These are phyloP conservation scores for Paraphysoderma sedebokerense DNA, from an alignment of 371 early-diverging fungal species.

Conservation along the genomic window DNA sequence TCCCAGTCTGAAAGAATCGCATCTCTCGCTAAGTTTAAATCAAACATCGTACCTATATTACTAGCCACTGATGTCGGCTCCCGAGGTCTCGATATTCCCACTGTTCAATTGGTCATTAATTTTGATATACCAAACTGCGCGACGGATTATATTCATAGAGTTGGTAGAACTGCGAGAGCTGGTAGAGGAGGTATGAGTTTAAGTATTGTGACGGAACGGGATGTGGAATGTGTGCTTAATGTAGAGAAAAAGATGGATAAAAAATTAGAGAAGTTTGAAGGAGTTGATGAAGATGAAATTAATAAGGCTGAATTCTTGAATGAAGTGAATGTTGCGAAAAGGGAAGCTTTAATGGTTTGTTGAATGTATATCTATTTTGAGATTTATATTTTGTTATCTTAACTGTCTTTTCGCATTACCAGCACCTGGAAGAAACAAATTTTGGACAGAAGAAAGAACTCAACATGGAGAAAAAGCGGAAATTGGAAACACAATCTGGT, in stretches of 20 bases:
- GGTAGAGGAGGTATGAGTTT: slow-evolving; percentile 74
- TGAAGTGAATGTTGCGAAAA: slow-evolving; percentile 73
- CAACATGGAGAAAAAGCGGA: slow-evolving; percentile 31
- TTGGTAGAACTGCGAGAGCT: slow-evolving; percentile 97
- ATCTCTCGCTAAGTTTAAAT: slow-evolving; percentile 82
- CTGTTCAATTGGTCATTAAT: slow-evolving; percentile 87
- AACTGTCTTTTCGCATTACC: neutral
- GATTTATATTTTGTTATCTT: neutral
- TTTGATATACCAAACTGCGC: slow-evolving; percentile 97
- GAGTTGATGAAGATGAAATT: slow-evolving; percentile 33
- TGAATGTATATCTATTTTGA: neutral
- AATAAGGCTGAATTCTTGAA: slow-evolving; percentile 58
- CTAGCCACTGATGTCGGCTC: slow-evolving; percentile 93
- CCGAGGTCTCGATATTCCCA: slow-evolving; percentile 97
- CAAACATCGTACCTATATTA: slow-evolving; percentile 62
- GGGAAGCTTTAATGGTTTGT: slow-evolving; percentile 68
- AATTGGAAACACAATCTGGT: slow-evolving; percentile 4
- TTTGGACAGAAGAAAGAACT: slow-evolving; percentile 51
- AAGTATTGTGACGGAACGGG: slow-evolving; percentile 84
- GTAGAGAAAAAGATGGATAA: slow-evolving; percentile 73
- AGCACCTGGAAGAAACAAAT: slow-evolving; percentile 46
- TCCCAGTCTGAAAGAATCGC: slow-evolving; percentile 76
- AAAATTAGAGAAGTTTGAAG: slow-evolving; percentile 54
- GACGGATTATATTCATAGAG: slow-evolving; percentile 95
- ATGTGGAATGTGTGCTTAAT: slow-evolving; percentile 66